These are phyloP conservation scores for Phytophthora tentaculata DNA, from an alignment of 352 stramenopile species.

Conservation along the genomic window DNA sequence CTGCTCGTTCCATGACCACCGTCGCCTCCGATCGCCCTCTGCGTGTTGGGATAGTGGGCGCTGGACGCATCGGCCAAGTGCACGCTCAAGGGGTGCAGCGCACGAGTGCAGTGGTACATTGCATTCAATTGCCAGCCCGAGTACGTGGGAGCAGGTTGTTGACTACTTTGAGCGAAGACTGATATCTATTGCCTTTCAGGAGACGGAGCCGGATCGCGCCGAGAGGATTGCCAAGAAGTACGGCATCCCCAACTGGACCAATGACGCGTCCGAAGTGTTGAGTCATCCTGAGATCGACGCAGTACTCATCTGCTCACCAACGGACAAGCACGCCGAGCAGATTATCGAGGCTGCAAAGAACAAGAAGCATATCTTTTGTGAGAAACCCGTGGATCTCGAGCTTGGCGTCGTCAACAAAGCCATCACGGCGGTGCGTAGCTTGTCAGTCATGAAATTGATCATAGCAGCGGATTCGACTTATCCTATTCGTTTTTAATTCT, in stretches of 20 bases:
- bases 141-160: constrained; percentile 13
- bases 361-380: constrained; percentile 96
- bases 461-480: not conserved
- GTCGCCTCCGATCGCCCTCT: constrained; percentile 30
- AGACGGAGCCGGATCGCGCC: constrained; percentile 32
- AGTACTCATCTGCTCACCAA: constrained; percentile 97
- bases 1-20: constrained; percentile 23
- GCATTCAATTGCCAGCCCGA: constrained; percentile 40
- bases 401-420: constrained; percentile 68
- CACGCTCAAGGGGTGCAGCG: constrained; percentile 61
- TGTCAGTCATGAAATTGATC: not conserved
- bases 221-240: constrained; percentile 47
- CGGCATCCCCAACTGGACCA: constrained; percentile 68
- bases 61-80: constrained; percentile 70
- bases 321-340: constrained; percentile 93
- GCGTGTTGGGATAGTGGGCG: constrained; percentile 73
- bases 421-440: constrained; percentile 49
- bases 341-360: constrained; percentile 93
- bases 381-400: constrained; percentile 96
- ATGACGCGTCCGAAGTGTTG: constrained; percentile 92
- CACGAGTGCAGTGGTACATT: constrained; percentile 52
- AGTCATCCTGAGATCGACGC: constrained; percentile 93
- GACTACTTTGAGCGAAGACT: not conserved
- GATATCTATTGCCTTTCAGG: constrained; percentile 17
- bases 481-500: not conserved